Evolutionary conservation across 768 basidiomycete genomes (phyloP), one percentile per base, ranked within the genome.

Genomic region (Boletus reticuloceps): DNA sequence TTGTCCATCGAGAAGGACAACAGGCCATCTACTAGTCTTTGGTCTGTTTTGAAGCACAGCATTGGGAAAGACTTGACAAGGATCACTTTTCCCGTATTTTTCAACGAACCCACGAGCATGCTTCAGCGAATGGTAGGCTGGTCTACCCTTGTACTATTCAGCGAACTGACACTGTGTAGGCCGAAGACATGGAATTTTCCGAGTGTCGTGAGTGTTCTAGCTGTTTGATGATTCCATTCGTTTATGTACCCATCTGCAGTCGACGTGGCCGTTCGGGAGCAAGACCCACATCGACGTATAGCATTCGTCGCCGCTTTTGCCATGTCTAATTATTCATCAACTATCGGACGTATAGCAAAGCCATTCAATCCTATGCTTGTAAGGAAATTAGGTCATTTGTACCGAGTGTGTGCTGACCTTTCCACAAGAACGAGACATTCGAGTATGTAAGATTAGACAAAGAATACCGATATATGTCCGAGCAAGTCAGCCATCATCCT

Each of bases 141-240:
- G 7, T 7, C 14, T n/a, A n/a, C 12, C 7, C 54, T 48, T 49
- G 7, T 9, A 10, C 37, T 31, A 36, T 38, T 44, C 12, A 22
- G 47, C 13, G 31, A 39, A 22, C 31, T 62, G 40, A 58, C 25
- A 47, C 19, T 4, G 50, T 59, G 19, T 41, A 78, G 81, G 90
- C 94, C 12, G 95, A 98, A 73, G 95, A 98, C 72, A 96, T 96
- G 92, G 95, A 97, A 70, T 97, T 95, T 72, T 87, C 91, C 1
- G 92, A 94, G 61, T 96, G 93, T 65, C 74, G 89, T 91, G 64
- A 77, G 90, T 53, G 43, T 48, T 39, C 51, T 29, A 34, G 17
- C 12, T 29, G 13, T 36, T 60, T 43, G 42, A 47, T 25, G 45
- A 53, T 17, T 37, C 54, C 47, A 39, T 54, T 38, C 34, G 25